Conservation (phyloP, 768 basidiomycete species). For the Mycena kentingensis region DNA sequence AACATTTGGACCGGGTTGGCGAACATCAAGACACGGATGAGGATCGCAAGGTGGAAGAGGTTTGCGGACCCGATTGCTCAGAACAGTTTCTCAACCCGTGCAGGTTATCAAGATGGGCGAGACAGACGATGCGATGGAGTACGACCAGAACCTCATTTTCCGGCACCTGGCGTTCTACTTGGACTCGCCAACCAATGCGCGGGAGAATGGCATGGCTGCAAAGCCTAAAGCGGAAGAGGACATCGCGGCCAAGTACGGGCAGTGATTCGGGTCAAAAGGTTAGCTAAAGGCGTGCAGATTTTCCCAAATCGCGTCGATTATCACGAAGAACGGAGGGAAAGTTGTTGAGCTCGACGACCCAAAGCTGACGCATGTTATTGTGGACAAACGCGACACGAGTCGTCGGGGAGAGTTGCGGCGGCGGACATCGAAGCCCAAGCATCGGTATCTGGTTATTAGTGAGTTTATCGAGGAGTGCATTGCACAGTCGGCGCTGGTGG, state of each 20-base stretch:
- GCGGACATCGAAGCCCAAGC: conserved; percentile 74
- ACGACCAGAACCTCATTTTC: conserved; percentile 80
- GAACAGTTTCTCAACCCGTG: conserved; percentile 10
- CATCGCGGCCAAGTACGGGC: conserved; percentile 57
- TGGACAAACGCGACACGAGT: conserved; percentile 80
- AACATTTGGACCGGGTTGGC: no score
- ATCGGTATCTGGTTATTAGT: conserved; percentile 73
- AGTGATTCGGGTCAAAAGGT: conserved; percentile 20
- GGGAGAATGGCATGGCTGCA: conserved; percentile 59
- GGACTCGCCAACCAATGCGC: conserved; percentile 77
- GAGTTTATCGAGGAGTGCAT: conserved; percentile 79
- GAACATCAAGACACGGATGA: no score
- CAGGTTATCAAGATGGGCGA: conserved; percentile 71
- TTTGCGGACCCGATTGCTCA: not conserved
- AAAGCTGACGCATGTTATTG: conserved; percentile 82
- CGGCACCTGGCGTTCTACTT: conserved; percentile 91
- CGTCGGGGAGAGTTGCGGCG: conserved; percentile 71
- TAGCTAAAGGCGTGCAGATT: conserved; percentile 48
- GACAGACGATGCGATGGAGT: conserved; percentile 64
- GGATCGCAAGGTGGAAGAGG: conserved; percentile 11
- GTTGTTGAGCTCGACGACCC: conserved; percentile 69
- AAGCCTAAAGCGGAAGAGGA: conserved; percentile 54
- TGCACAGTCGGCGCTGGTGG: conserved; percentile 78
- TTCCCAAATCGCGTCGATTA: conserved; percentile 46
- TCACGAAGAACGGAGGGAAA: conserved; percentile 72